Base-by-base conservation (phyloP, 805 yeast genomes). In the Aciculoconidium aculeatum region DNA sequence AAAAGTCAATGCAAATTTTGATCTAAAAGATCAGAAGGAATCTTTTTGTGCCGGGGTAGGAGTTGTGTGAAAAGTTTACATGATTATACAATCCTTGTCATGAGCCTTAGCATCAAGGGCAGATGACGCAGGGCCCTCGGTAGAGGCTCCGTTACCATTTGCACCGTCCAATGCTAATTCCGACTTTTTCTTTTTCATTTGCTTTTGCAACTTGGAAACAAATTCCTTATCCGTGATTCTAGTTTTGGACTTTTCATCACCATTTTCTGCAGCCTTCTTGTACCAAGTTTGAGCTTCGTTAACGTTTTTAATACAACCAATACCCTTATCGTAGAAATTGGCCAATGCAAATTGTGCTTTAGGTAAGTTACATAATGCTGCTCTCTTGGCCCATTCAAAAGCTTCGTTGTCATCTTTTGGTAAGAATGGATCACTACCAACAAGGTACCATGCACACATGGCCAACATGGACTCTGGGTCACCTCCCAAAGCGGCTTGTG, bases 381-480 rank as follows among this genome's bases (percentile, higher is more conserved):
- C 90, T 39, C 84, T 67, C 31, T 73, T 61, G 1, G 96, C 96
- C 97, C 97, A 92, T 45, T 85, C 92, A 53, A 80, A 90, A 1
- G 96, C 94, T 55, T 88, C 96, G 30, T 61, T 71, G 31, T 80
- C 82, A 53, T 88, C 90, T 39, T 73, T 72, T 6, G 77, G 79
- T 44, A 92, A 67, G 25, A 72, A 73, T n/a, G 92, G 88, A 18
- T 82, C 88, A 18, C 84, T 78, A 0, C 98, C 98, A 15, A 86
- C 80, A 55, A 90, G 65, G 52, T 90, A 92, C 96, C 97, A 92
- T 1, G 96, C 96, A 54, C 96, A 88, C 62, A 90, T 66, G 2
- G 95, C 88, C 47, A 90, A 65, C 95, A 90, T 92, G 7, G 95
- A 80, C 27, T 73, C 77, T 1, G 94, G 72, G 53, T 92, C 95